Base-by-base conservation (phyloP, 495 filamentous ascomycete species). In the Pyrenula massariospora region DNA sequence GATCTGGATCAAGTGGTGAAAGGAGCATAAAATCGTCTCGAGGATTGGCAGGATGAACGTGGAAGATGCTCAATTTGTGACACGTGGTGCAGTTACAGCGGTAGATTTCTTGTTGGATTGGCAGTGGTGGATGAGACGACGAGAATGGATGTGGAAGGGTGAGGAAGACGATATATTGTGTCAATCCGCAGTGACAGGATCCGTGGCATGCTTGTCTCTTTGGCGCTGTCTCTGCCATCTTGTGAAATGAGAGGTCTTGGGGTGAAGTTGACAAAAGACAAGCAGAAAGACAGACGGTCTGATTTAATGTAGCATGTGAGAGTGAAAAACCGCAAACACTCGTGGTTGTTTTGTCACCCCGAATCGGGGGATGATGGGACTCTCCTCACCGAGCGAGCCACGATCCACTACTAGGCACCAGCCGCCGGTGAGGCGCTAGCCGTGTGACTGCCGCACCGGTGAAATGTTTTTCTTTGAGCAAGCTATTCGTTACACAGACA, bases 71-170 rank as follows among this genome's bases (percentile, higher is more conserved):
- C 50, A 62, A 56, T 56, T 70, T 70, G 48, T 65, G 59, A 60
- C 68, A 70, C 21, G 65, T 63, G 10, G 51, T 62, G 60, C 68
- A 70, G 56, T 69, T 70, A 59, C 68, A 70, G 36, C 59, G 50
- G 61, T 67, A 60, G 55, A 66, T 22, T 25, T 24, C 24, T 54
- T 65, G 63, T 3, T 48, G 12, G 25, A 47, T 49, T 50, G 15
- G 50, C 22, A 19, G 57, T 24, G 12, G 58, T 54, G 20, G 47
- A 54, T n/a, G 49, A 57, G 50, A 51, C 24, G 23, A 55, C 50
- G 20, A 60, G 61, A 8, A 56, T 22, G 22, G 55, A 57, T 61
- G 64, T 21, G 67, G 67, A 22, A 70, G 58, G 20, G 58, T 65
- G 22, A 70, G 59, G 57, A 61, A 65, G 57, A 60, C 57, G 25